These are phyloP conservation scores for Potentilla sterilis DNA, from an alignment of 306 rosid species.

Conservation along the genomic window DNA sequence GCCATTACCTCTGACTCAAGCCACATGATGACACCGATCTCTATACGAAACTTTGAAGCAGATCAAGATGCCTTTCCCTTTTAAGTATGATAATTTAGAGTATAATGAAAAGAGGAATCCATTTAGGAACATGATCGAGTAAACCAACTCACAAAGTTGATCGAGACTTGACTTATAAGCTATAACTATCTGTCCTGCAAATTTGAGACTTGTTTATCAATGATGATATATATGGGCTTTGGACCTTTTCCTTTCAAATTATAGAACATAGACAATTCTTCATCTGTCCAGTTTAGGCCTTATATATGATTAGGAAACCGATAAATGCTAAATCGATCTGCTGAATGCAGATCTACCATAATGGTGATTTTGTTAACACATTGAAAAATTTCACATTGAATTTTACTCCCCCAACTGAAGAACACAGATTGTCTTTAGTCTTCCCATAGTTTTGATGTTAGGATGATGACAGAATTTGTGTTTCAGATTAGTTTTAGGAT, in stretches of 20 bases:
- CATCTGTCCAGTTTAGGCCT: too few species aligned
- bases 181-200: neutral
- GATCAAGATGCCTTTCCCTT: conserved; percentile 5
- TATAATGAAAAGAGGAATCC: neutral
- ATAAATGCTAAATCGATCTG: neutral
- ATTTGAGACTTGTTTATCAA: neutral
- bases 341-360: neutral
- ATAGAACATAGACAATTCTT: too few species aligned
- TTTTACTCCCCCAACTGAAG: neutral
- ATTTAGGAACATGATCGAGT: neutral
- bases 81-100: neutral
- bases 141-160: too few species aligned
- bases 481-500: too few species aligned
- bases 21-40: conserved; percentile 13
- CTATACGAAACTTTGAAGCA: neutral
- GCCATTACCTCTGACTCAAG: neutral
- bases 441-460: too few species aligned
- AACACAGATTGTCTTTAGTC: neutral
- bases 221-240: too few species aligned
- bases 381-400: too few species aligned
- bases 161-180: too few species aligned
- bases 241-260: too few species aligned
- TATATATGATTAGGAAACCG: neutral
- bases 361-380: too few species aligned
- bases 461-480: too few species aligned